Evolutionary conservation across 208 protist genomes (phyloP).

Genomic region (Leishmania guyanensis): DNA sequence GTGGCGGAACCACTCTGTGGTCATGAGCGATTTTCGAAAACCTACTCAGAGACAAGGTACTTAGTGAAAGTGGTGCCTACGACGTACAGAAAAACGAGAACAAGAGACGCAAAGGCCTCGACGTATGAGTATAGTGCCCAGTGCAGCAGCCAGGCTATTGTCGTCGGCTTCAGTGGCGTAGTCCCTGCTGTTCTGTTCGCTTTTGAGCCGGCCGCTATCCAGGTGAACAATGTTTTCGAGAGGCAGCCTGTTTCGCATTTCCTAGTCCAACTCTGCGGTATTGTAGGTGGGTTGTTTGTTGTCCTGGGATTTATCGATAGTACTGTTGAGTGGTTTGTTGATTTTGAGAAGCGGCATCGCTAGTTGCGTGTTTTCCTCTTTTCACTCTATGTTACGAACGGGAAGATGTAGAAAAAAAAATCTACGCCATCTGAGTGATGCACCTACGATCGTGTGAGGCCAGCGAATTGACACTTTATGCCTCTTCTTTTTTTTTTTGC

Average conservation of each 20-base stretch:
- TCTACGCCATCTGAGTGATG: not conserved
- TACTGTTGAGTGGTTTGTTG: conserved; percentile 31
- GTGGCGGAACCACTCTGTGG: conserved; percentile 50
- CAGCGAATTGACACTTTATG: not conserved
- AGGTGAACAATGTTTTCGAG: conserved; percentile 80
- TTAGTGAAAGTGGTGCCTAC: conserved; percentile 73
- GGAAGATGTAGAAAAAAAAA: not conserved
- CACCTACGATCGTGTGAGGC: not conserved
- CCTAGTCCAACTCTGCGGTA: conserved; percentile 80
- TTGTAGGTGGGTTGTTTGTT: conserved; percentile 89
- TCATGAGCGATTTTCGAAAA: conserved; percentile 21
- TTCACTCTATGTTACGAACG: not conserved
- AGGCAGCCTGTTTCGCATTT: conserved; percentile 70
- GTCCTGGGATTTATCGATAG: conserved; percentile 76
- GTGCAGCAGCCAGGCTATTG: conserved; percentile 35
- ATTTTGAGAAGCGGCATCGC: not conserved
- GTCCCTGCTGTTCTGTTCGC: conserved; percentile 56
- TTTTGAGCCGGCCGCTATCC: conserved; percentile 70
- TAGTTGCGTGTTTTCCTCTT: not conserved
- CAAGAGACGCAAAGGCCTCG: conserved; percentile 9
- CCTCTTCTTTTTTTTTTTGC: not conserved
- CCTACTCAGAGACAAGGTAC: conserved; percentile 55
- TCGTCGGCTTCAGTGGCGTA: conserved; percentile 29
- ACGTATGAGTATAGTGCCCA: conserved; percentile 82
- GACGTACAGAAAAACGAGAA: conserved; percentile 43